These are phyloP conservation scores for Cladophialophora psammophila DNA, from an alignment of 2,329 filamentous ascomycete genomes.

Conservation along the genomic window DNA sequence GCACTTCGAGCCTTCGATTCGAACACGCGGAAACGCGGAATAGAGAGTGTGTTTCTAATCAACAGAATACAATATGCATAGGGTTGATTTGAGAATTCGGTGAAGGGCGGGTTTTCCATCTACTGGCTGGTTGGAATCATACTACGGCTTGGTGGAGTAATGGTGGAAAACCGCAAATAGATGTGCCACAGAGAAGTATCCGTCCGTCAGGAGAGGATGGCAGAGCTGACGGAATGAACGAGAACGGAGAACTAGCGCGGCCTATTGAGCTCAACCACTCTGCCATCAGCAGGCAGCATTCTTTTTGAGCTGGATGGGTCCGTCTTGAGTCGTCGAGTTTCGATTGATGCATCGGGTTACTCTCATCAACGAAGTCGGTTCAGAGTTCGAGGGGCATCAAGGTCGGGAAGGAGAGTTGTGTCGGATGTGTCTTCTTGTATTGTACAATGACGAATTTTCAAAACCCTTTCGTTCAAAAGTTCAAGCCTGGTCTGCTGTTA, in stretches of 20 bases:
- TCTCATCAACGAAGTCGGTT: neutral
- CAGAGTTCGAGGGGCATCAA: neutral
- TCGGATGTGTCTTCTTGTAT: constrained; percentile 23
- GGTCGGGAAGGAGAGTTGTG: neutral
- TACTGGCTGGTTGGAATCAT: constrained; percentile 32
- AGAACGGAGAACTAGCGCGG: neutral
- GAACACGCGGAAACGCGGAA: constrained; percentile 24
- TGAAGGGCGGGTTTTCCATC: constrained; percentile 22
- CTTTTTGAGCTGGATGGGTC: neutral
- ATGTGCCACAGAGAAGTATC: constrained; percentile 1
- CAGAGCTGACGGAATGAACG: neutral
- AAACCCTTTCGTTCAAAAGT: constrained; percentile 10
- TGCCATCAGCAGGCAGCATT: neutral
- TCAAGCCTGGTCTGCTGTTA: neutral
- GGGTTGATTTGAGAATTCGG: constrained; percentile 22
- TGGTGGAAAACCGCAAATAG: constrained; percentile 16
- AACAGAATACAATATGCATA: constrained; percentile 28
- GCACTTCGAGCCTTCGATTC: constrained; percentile 31
- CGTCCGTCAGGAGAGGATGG: constrained; percentile 7
- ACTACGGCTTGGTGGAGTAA: constrained; percentile 15
- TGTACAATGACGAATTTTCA: constrained; percentile 31
- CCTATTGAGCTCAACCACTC: neutral
- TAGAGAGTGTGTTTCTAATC: constrained; percentile 36
- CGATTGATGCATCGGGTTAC: neutral
- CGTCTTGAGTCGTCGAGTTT: neutral